These are phyloP conservation scores for Colletotrichum eremochloae DNA, from an alignment of 2,329 filamentous ascomycete species.

Conservation along the genomic window DNA sequence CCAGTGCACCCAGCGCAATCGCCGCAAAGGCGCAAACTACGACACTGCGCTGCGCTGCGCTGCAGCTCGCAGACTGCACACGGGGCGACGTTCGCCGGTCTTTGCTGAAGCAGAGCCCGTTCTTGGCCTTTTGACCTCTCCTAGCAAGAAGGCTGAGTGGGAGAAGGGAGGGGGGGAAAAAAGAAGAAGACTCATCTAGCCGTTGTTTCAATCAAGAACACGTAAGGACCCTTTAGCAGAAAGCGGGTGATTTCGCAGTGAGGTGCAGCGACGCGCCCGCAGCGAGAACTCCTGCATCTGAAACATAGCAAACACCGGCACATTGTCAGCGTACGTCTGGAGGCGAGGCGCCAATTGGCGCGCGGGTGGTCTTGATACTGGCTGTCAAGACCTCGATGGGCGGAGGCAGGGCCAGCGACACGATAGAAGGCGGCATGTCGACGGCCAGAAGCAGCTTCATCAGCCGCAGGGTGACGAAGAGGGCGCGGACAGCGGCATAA, in stretches of 20 bases:
- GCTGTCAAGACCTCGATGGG: slow-evolving; percentile 7
- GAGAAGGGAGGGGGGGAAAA: too few species aligned
- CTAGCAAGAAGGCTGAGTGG: not conserved
- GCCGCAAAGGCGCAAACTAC: not conserved
- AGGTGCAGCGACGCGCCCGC: slow-evolving; percentile 29
- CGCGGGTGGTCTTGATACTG: slow-evolving; percentile 20
- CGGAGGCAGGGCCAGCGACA: not conserved
- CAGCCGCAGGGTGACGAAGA: not conserved
- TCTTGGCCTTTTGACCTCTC: not conserved
- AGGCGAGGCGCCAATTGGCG: slow-evolving; percentile 22
- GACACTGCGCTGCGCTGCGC: slow-evolving; percentile 13
- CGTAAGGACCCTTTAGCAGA: slow-evolving; percentile 4
- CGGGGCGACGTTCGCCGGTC: not conserved
- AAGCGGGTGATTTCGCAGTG: slow-evolving; percentile 20
- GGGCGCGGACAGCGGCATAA: slow-evolving; percentile 1
- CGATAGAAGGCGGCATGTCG: not conserved
- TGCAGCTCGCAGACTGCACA: slow-evolving; percentile 23
- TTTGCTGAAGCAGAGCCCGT: not conserved
- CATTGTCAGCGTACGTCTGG: slow-evolving; percentile 24
- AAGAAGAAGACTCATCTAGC: not conserved
- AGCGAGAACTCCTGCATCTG: slow-evolving; percentile 14
- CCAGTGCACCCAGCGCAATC: slow-evolving; percentile 3
- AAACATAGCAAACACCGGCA: slow-evolving; percentile 6
- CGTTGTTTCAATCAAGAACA: slow-evolving; percentile 16
- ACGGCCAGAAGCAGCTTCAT: not conserved